phyloP scores from a whole-genome alignment of 2,329 filamentous ascomycete genomes.

The Neonectria hederae region DNA sequence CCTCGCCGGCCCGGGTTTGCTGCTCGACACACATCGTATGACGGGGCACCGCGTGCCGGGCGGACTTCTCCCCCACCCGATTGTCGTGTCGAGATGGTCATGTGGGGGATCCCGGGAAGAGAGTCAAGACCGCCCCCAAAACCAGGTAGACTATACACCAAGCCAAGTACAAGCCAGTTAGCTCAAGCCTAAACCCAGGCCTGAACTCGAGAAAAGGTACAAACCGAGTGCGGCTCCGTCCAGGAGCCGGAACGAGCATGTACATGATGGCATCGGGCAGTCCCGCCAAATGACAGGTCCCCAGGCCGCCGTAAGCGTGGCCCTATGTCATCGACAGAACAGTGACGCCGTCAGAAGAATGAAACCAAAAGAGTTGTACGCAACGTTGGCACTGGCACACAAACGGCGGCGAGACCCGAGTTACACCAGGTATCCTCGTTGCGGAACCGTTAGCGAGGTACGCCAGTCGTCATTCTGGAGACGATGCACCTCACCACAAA shows the following conservation, averaged over 20 bases:
- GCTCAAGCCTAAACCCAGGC: conserved; percentile 10
- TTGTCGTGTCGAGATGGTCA: conserved; percentile 33
- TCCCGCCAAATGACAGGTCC: conserved; percentile 8
- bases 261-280: conserved; percentile 6
- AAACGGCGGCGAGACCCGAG: conserved; percentile 14
- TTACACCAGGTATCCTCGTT: conserved; percentile 16
- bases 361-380: background rate
- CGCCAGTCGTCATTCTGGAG: conserved; percentile 38
- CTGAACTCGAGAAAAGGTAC: background rate
- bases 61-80: conserved; percentile 30
- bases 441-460: conserved; percentile 20
- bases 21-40: conserved; percentile 37
- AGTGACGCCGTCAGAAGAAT: background rate
- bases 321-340: background rate
- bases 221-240: conserved; percentile 19
- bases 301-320: background rate
- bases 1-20: conserved; percentile 30
- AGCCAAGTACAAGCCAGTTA: conserved; percentile 13
- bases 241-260: background rate
- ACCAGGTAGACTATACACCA: conserved; percentile 19
- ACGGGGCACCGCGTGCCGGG: conserved; percentile 32
- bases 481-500: conserved; percentile 28
- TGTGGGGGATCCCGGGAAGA: conserved; percentile 36
- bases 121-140: conserved; percentile 18
- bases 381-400: background rate